Percentiles rank a stretch among this genome's conserved stretches.
These are phyloP conservation scores for Fusarium nygamai DNA, from an alignment of 2,329 filamentous ascomycete genomes.

Conservation along the genomic window DNA sequence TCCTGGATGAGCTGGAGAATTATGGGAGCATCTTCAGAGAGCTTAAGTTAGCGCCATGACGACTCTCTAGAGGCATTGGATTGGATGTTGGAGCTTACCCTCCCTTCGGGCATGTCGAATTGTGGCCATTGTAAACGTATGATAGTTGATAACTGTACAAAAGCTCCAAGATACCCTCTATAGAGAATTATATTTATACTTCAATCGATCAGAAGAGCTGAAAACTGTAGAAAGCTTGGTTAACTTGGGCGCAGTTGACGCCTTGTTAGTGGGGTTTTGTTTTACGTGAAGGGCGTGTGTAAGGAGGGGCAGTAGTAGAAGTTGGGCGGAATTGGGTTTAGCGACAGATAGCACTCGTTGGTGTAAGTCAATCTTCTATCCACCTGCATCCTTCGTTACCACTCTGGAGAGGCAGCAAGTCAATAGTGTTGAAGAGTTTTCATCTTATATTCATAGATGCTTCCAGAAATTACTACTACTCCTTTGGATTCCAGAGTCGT, in stretches of 20 bases:
- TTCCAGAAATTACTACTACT: background rate
- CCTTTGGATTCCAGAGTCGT: background rate
- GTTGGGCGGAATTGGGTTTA: slow-evolving; percentile 2
- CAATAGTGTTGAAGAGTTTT: background rate
- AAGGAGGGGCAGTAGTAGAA: slow-evolving; percentile 20
- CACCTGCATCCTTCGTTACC: background rate
- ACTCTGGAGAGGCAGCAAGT: background rate
- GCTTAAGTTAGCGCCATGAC: slow-evolving; percentile 17
- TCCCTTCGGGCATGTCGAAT: slow-evolving; percentile 42
- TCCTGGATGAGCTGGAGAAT: slow-evolving; percentile 86
- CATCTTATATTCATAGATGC: background rate
- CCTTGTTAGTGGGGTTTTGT: slow-evolving; percentile 19
- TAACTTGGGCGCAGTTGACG: background rate
- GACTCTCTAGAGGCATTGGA: background rate
- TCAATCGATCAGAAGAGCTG: background rate
- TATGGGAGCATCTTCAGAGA: slow-evolving; percentile 74
- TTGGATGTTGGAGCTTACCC: slow-evolving; percentile 22
- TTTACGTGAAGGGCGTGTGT: slow-evolving; percentile 29
- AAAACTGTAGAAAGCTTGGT: background rate
- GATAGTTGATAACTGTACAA: slow-evolving; percentile 2
- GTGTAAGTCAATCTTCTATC: background rate
- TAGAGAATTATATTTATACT: background rate
- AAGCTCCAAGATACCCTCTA: background rate
- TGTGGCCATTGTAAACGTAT: slow-evolving; percentile 36
- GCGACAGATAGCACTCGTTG: background rate